Conservation (phyloP, 1,284 basidiomycete species). For the Pascua guehoae region DNA sequence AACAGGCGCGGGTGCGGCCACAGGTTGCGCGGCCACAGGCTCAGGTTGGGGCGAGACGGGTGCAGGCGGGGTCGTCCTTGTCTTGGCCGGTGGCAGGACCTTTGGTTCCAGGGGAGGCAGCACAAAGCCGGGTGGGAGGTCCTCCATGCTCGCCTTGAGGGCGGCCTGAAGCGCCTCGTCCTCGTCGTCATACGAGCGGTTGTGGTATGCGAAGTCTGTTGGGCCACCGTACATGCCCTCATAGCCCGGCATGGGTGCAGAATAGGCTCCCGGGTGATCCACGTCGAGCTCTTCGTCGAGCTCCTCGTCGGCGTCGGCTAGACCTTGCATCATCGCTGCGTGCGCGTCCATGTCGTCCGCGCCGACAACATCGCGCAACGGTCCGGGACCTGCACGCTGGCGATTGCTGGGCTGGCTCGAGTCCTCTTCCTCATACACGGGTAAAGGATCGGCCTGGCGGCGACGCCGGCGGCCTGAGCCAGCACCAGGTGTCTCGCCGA, state of each 20-base stretch:
- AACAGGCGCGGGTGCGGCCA: conserved; percentile 20
- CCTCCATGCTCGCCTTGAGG: conserved; percentile 72
- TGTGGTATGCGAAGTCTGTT: conserved; percentile 37
- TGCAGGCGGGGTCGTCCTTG: background rate
- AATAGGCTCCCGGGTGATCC: conserved; percentile 19
- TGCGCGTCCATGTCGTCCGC: conserved; percentile 36
- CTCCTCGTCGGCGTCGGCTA: conserved; percentile 25
- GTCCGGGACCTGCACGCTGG: no score
- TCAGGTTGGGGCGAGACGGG: background rate
- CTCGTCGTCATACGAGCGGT: conserved; percentile 69
- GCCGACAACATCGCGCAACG: conserved; percentile 19
- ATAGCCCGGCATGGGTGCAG: background rate
- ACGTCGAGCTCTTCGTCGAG: conserved; percentile 16
- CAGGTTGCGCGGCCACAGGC: no score
- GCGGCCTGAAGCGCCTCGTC: conserved; percentile 81
- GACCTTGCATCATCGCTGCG: background rate
- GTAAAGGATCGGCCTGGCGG: conserved; percentile 15
- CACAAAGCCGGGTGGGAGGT: conserved; percentile 52
- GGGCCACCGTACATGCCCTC: conserved; percentile 21
- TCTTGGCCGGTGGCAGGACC: background rate
- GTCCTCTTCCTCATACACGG: conserved; percentile 13
- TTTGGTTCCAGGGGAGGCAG: conserved; percentile 16
- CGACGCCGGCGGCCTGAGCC: conserved; percentile 17
- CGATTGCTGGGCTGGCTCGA: no score
- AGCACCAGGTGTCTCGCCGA: conserved; percentile 21